Base-by-base conservation (phyloP, 352 stramenopile species). In the Pythium phragmiticola region DNA sequence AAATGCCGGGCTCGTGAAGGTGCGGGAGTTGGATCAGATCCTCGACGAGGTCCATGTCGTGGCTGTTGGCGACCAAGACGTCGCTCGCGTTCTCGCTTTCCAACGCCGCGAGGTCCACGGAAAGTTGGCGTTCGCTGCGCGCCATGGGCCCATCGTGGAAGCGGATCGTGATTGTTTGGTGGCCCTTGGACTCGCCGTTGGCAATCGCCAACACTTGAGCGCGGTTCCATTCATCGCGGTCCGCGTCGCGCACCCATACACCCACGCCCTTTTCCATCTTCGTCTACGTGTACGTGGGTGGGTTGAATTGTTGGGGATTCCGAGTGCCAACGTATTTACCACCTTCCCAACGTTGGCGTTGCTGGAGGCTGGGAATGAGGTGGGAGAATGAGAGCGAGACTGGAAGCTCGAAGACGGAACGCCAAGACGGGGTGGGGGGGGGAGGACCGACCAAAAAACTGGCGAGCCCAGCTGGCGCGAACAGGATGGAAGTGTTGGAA, bases 1-100 rank as follows among this genome's bases (percentile, higher is more conserved):
- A 87, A 66, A 98, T 98, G 23, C 92, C 91, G 5, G 94, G 91
- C 67, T 98, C 94, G 72, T 98, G 92, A 19, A 98, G 69, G 68
- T 98, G 89, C 19, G 91, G 92, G 16, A 98, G 69, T 65, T 89
- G 85, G 71, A 98, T 97, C 58, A 98, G 75, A 74, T 98, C 95
- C 68, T 95, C 87, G 42, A 95, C 85, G 39, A 92, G 71, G 69
- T 94, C 83, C 85, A 94, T 94, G 62, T 94, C 85, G 73, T 75
- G 74, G 74, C 78, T 94, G 75, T 94, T 94, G 52, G 85, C 82
- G 19, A 92, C 78, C 73, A 92, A 62, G 26, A 90, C 68, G 50
- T 75, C 64, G 34, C 45, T 55, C 16, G 81, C 69, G 45, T 80
- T 36, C 53, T 91, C 85, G 45, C 86, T 77, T 70, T 92, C 85